A percentile compares a stretch with the other conserved stretches of the same genome.
phyloP scores from a whole-genome alignment of 2,329 filamentous ascomycete species.

The Colletotrichum siamense region DNA sequence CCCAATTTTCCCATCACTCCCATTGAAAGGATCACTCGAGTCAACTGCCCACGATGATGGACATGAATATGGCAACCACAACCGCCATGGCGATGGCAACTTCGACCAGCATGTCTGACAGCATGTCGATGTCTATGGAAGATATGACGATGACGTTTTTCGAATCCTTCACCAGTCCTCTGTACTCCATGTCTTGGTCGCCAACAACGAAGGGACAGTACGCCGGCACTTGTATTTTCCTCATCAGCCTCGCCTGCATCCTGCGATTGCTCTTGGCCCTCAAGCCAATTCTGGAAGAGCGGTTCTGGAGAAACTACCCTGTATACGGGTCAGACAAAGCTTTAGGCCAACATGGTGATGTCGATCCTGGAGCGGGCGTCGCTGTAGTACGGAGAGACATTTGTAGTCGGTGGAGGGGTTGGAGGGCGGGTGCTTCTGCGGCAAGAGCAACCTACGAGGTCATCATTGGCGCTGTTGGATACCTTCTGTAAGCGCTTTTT shows the following conservation, averaged over 20 bases:
- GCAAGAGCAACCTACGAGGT: constrained; percentile 24
- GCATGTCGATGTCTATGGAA: constrained; percentile 37
- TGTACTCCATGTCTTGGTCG: constrained; percentile 73
- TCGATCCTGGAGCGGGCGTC: not conserved
- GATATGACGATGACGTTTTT: constrained; percentile 56
- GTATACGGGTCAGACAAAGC: not conserved
- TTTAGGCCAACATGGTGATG: not conserved
- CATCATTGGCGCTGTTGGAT: constrained; percentile 75
- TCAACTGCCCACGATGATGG: not conserved
- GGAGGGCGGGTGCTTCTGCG: constrained; percentile 18
- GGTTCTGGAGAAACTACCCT: constrained; percentile 40
- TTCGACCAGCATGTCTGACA: not conserved
- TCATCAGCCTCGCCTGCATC: constrained; percentile 75
- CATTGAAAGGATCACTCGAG: not conserved
- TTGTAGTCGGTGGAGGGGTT: constrained; percentile 10
- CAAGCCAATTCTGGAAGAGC: constrained; percentile 66
- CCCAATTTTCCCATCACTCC: not conserved
- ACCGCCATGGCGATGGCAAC: constrained; percentile 13
- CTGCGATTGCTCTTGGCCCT: constrained; percentile 77
- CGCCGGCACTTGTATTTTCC: constrained; percentile 89
- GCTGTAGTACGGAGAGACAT: not conserved
- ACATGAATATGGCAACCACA: constrained; percentile 9
- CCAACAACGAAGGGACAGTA: constrained; percentile 74
- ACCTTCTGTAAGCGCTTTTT: constrained; percentile 75
- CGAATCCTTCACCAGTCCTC: constrained; percentile 58